Percentiles rank a stretch among this genome's conserved stretches.
Conservation (phyloP, 176 grass and related monocot genomes). For the Guadua angustifolia region DNA sequence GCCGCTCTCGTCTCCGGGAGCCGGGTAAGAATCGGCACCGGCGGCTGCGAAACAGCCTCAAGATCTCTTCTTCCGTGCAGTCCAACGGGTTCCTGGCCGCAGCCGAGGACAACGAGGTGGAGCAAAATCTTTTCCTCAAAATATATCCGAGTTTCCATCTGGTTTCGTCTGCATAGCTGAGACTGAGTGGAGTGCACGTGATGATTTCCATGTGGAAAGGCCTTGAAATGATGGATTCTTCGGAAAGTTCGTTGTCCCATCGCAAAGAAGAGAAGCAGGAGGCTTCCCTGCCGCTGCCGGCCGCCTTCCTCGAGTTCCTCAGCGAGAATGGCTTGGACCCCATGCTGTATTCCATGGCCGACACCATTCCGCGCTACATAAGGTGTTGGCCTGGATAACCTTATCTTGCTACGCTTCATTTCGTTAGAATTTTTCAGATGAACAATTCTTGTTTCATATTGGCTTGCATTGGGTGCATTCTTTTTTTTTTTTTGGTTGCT, state of each 20-base stretch:
- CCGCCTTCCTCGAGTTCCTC: conserved; percentile 81
- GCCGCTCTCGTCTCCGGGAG: neutral
- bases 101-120: neutral
- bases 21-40: neutral
- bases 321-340: conserved; percentile 81
- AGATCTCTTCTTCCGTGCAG: no score
- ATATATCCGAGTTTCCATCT: neutral
- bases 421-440: neutral
- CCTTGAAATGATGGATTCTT: neutral
- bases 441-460: neutral
- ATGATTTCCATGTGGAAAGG: no score
- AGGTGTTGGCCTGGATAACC: conserved; percentile 44
- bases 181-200: no score
- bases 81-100: neutral
- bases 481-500: neutral
- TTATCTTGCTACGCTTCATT: neutral
- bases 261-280: conserved; percentile 1
- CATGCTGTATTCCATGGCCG: conserved; percentile 63
- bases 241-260: neutral
- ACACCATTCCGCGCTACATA: conserved; percentile 88
- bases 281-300: conserved; percentile 51
- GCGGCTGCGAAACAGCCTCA: neutral
- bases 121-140: neutral
- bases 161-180: neutral
- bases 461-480: neutral